Evolutionary conservation across 345 rosid species (phyloP), one percentile per base, ranked within the genome.

Genomic region (Psidium guajava): DNA sequence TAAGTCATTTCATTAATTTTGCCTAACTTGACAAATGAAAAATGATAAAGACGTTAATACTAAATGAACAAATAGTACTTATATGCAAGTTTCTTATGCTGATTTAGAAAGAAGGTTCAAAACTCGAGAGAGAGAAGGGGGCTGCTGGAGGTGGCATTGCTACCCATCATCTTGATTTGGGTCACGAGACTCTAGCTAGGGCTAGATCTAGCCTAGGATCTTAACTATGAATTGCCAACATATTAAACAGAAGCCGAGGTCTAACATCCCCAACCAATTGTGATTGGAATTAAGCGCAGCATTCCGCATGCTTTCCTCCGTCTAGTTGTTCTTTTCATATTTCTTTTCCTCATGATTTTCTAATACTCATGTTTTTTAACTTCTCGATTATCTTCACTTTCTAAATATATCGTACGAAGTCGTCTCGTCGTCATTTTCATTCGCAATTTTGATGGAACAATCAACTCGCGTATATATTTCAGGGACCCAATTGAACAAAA

Each of bases 211-310:
- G 0, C 73, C 36, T 59, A 0, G 40, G 36, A 18, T 3, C 69
- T 6, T 58, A 6, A 6, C 4, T n/a, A 27, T 59, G 73, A 0
- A 59, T 59, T 59, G 36, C 3, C 50, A 10, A 47, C 32, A 13
- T 6, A n/a, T 11, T 6, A n/a, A 25, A 8, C 16, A 0, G 8
- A 0, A 0, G 0, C 3, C 15, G 20, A 2, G 36, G 73, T n/a
- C 20, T n/a, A 1, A 4, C 20, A 59, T 27, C 69, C 32, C 36
- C 5, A 13, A 28, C 20, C 15, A 59, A 15, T 27, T n/a, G 20
- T 13, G 32, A 9, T 6, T 54, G 2, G 4, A 50, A 50, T 50
- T 50, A 50, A 14, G 12, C 14, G 14, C 14, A 13, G 3, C 58
- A 22, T 0, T 0, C 5, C 5, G 1, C 73, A 8, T 27, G 36